Evolutionary conservation across 73 alveolate species (phyloP), one percentile per base, ranked within the genome.

Genomic region (Paramecium biaurelia): DNA sequence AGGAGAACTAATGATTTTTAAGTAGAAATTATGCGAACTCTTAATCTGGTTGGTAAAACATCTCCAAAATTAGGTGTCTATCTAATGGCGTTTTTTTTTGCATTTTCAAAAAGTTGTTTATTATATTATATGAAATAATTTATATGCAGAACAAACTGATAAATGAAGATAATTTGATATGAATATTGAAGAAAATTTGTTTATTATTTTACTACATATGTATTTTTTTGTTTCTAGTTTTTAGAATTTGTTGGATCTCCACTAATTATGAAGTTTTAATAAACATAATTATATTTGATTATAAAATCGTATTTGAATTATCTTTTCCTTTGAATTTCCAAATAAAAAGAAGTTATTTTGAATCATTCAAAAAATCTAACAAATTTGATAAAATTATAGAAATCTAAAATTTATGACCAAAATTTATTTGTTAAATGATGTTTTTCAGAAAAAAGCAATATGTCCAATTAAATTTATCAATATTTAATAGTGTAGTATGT

Each of bases 71-170:
- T 23, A 2, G 1, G 15, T 32, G 38, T 67, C 84, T 67, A 20
- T 67, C 84, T 12, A 67, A 32, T 32, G 84, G 45, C 84, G 84
- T 67, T 67, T 67, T 67, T 67, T 67, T 67, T 30, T 30, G 38
- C 84, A 67, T 53, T 4, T 18, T 15, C 68, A 53, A 53, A 53
- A 53, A 15, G 68, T 15, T 53, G 68, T 53, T 53, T 53, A 53
- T 18, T 53, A 53, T 53, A 53, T 53, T 53, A 53, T 18, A 53
- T 53, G 68, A 7, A 53, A 53, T 53, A 18, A 18, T 53, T 53
- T 53, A 18, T 53, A 12, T 53, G 2, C 68, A 18, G 0, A 53
- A n/a, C 28, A 53, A 53, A 53, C 68, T 53, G 68, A 53, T 53
- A 53, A 53, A 53, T 53, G 34, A 53, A 53, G 68, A 7, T 21